Evolutionary conservation across 352 stramenopile species (phyloP), one percentile per base, ranked within the genome.

Genomic region (Globisporangium spiculum): DNA sequence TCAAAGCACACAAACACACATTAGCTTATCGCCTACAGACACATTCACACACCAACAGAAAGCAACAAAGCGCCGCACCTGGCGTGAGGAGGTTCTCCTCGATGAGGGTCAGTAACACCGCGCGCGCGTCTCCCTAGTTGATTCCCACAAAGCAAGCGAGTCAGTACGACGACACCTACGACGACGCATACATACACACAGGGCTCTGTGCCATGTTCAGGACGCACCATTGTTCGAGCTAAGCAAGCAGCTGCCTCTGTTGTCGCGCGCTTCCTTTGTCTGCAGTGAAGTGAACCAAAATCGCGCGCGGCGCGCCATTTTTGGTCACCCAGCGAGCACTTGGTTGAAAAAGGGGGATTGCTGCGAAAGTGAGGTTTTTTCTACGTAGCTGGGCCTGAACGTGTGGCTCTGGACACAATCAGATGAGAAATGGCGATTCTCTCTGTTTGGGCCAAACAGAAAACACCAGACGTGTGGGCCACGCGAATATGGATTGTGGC

Each of bases 71-170:
- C 64, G 59, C 62, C 64, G 59, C 62, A 89, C 82, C 85, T 50
- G 81, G 75, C 20, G 69, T 34, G 62, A 93, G 78, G 44, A 92
- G 75, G 54, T 89, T 91, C 73, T 92, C 79, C 60, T 83, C 73
- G 58, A 93, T 92, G 55, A 91, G 80, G 48, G 80, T 81, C 60
- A 76, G 76, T 63, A 91, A 65, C 55, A 91, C 80, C 10, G 83
- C 74, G 70, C 83, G 83, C 36, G 81, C 83, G 71, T 91, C 83
- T 71, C 76, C 83, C 83, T 91, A 8, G 36, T 26, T 30, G 22
- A 24, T 24, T 24, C 22, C 26, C 58, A 53, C 10, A 34, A 3
- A n/a, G 34, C 22, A 9, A 44, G 6, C n/a, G 54, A 44, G 30
- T 61, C 20, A 48, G 56, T 12, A 48, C 10, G 4, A 24, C 16